These are phyloP conservation scores for Kurtzmaniella quercitrusa DNA, from an alignment of 1,139 yeast genomes.

Conservation along the genomic window DNA sequence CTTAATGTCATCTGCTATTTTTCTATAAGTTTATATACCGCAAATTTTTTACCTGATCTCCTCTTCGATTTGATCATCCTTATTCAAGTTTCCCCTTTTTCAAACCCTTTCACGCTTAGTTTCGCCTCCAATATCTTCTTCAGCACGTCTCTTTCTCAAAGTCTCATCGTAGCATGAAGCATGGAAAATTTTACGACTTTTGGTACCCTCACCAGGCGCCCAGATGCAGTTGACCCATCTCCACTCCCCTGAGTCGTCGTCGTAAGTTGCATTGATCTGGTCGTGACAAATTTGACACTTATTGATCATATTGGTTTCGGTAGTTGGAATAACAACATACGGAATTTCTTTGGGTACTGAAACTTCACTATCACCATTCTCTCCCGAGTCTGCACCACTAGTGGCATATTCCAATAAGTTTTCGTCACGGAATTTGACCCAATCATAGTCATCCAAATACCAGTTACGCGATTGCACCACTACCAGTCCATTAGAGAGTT, in stretches of 20 bases:
- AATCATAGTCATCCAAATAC: constrained; percentile 71
- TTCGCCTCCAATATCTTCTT: constrained; percentile 29
- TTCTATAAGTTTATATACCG: too few species aligned
- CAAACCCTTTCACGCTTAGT: constrained; percentile 27
- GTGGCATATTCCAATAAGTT: constrained; percentile 38
- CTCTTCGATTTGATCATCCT: not conserved
- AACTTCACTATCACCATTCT: constrained; percentile 10
- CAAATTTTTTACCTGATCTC: too few species aligned
- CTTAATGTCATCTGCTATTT: too few species aligned
- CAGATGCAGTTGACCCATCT: constrained; percentile 81
- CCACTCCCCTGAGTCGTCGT: constrained; percentile 94
- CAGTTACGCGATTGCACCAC: constrained; percentile 73
- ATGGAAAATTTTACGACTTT: constrained; percentile 59
- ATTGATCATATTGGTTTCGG: constrained; percentile 61
- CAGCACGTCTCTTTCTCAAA: constrained; percentile 31
- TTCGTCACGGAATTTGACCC: constrained; percentile 73
- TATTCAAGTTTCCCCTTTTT: not conserved
- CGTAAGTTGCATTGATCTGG: constrained; percentile 70
- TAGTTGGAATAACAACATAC: constrained; percentile 69
- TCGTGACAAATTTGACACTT: constrained; percentile 90
- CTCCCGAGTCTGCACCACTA: constrained; percentile 4
- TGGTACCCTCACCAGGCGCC: constrained; percentile 52
- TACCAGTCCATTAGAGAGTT: constrained; percentile 31
- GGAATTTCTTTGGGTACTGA: constrained; percentile 19
- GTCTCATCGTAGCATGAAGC: constrained; percentile 80